Evolutionary conservation across 2,329 filamentous ascomycete species (phyloP).

Genomic region (Rhynchosporium graminicola): DNA sequence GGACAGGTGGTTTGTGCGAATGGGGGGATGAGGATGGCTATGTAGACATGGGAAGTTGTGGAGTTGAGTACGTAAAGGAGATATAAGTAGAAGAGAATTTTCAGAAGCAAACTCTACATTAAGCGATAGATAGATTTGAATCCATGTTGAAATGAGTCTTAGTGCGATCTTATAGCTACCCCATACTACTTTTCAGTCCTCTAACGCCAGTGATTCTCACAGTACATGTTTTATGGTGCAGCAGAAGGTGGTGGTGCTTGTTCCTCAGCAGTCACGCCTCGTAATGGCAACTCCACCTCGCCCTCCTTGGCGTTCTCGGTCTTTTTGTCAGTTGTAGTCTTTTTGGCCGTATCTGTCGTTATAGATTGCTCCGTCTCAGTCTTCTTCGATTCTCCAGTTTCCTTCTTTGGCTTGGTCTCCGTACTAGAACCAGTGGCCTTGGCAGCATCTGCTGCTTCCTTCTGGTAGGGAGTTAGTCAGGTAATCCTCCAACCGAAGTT

Average conservation of each 20-base stretch:
- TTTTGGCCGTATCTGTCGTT: not conserved
- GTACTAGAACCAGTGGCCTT: constrained; percentile 2
- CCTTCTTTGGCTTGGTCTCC: constrained; percentile 10
- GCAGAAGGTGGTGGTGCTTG: constrained; percentile 40
- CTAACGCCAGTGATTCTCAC: constrained; percentile 29
- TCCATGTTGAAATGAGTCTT: constrained; percentile 16
- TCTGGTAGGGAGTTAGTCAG: constrained; percentile 18
- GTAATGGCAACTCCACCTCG: constrained; percentile 33
- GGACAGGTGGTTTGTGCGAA: constrained; percentile 80
- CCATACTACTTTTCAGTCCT: constrained; percentile 2
- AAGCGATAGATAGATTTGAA: not conserved
- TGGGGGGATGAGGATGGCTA: constrained; percentile 53
- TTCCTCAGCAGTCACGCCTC: constrained; percentile 38
- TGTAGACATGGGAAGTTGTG: not conserved
- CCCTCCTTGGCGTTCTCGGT: constrained; percentile 36
- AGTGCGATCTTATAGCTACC: constrained; percentile 14
- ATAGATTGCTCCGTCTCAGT: constrained; percentile 15
- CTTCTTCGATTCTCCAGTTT: constrained; percentile 16
- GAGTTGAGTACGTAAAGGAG: not conserved
- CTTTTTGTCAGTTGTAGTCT: not conserved
- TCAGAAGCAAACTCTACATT: not conserved
- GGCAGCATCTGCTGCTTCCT: constrained; percentile 20
- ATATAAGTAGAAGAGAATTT: not conserved
- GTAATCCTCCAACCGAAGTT: not conserved
- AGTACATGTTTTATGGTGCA: constrained; percentile 30